Evolutionary conservation across 345 rosid genomes (phyloP), one percentile per base, ranked within the genome.

Genomic region (Salix exigua): DNA sequence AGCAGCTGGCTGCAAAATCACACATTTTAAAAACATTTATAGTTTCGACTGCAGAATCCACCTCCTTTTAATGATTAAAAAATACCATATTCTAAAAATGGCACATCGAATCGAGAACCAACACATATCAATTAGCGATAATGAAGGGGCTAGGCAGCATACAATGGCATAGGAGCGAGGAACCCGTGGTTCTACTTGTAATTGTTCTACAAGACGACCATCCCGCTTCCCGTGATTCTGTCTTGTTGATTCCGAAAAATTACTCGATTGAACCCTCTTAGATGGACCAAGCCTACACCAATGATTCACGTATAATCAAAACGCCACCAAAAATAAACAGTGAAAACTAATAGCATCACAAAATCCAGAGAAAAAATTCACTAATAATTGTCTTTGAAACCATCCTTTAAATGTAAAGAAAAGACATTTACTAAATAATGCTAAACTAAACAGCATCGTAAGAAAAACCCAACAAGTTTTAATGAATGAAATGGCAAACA

Each of bases 1-100:
- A 74, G 82, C 80, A 77, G 83, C 79, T 42, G 97, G 96, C 99
- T 95, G 86, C 78, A 88, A 71, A 67, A 74, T 46, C 35, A 73
- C 71, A 62, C 13, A 38, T 23, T n/a, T 42, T 12, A 16, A 26
- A 23, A 33, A 31, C 46, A 48, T 23, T 38, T 33, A 6, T 6
- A 72, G 65, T 48, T 23, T 72, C 73, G 6, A 71, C 10, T 4
- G 18, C 30, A 38, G n/a, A 42, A 40, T 5, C 40, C 11, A 67
- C 67, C 64, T 0, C 60, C 63, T 58, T 75, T 13, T 44, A 40
- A 40, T 10, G 70, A 75, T 38, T 12, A 23, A 4, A 5, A 0
- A 11, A 68, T 3, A 68, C 25, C 14, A 38, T 55, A 44, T 25
- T 73, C 28, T 37, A 70, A 21, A 9, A 28, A 31, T 7, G 12